Base-by-base conservation (phyloP, 1,139 yeast genomes). In the Citeromyces hawaiiensis region DNA sequence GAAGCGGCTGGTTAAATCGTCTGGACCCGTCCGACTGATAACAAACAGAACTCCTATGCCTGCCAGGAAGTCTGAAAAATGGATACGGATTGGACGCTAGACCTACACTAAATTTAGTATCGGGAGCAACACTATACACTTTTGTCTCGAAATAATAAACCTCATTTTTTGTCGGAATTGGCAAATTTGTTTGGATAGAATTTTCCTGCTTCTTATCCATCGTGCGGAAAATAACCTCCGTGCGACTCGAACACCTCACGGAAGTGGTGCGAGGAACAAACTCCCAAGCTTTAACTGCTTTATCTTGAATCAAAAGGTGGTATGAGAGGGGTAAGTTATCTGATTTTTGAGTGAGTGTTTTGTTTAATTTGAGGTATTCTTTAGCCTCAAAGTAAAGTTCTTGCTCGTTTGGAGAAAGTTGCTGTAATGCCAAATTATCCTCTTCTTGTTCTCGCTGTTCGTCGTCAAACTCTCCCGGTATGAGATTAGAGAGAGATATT, bases 201-300 rank as follows among this genome's bases (percentile, higher is more conserved):
- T 93, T 76, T 51, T 79, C 87, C 44, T 77, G 79, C 40, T 74
- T 71, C 50, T 69, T 72, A 45, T 68, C 74, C 52, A 72, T 30
- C 4, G 14, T 13, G n/a, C 23, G 68, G 52, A 91, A 91, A 41
- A 78, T 76, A 40, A 91, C 62, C 56, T 91, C 97, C 2, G 81
- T 75, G 49, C 82, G 78, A 52, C 80, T 78, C 40, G 75, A 69
- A 16, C 88, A 81, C 44, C 72, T 52, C 51, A 65, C 72, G 38
- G 72, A 75, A 61, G 71, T 75, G 13, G 64, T 54, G 52, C 86
- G 88, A 36, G 85, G 85, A 44, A 72, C 72, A 55, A 93, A 91
- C 52, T 86, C 94, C 93, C 94, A 91, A 0, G 98, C 98, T 23
- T 72, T 64, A 1, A 93, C 80, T 0, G 96, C 99, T 57, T 85